Conservation (phyloP, 192 early-diverging fungal genomes). For the Podila minutissima region DNA sequence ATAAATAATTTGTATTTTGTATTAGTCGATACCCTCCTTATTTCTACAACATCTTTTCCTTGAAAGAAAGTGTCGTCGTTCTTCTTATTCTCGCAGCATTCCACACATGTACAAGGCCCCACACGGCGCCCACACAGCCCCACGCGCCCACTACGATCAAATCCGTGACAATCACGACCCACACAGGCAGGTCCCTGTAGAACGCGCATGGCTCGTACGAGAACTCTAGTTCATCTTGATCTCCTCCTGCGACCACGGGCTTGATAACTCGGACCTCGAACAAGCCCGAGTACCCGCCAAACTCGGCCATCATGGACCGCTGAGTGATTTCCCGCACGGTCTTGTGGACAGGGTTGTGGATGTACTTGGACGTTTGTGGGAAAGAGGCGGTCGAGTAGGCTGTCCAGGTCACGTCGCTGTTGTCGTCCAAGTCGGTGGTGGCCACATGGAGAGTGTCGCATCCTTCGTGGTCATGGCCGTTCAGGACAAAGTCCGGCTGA, state of each 20-base stretch:
- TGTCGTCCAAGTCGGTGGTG: not conserved
- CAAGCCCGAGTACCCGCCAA: slow-evolving; percentile 66
- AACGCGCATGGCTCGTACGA: slow-evolving; percentile 60
- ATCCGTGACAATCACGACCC: slow-evolving; percentile 53
- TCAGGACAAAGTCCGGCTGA: slow-evolving; percentile 64
- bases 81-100: not conserved
- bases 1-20: too few species aligned
- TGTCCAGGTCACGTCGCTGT: slow-evolving; percentile 22
- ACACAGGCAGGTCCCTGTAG: slow-evolving; percentile 56
- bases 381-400: slow-evolving; percentile 20
- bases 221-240: slow-evolving; percentile 33
- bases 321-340: slow-evolving; percentile 65
- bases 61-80: not conserved
- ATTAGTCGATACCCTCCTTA: too few species aligned
- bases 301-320: slow-evolving; percentile 71
- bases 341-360: not conserved
- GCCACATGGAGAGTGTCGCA: slow-evolving; percentile 59
- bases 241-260: not conserved
- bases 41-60: not conserved
- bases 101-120: slow-evolving; percentile 7
- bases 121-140: slow-evolving; percentile 13
- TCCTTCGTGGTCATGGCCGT: slow-evolving; percentile 73
- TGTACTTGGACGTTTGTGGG: not conserved
- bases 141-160: slow-evolving; percentile 7
- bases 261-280: slow-evolving; percentile 56